phyloP scores from a whole-genome alignment of 2,329 filamentous ascomycete species.

The Pezicula neosporulosa region DNA sequence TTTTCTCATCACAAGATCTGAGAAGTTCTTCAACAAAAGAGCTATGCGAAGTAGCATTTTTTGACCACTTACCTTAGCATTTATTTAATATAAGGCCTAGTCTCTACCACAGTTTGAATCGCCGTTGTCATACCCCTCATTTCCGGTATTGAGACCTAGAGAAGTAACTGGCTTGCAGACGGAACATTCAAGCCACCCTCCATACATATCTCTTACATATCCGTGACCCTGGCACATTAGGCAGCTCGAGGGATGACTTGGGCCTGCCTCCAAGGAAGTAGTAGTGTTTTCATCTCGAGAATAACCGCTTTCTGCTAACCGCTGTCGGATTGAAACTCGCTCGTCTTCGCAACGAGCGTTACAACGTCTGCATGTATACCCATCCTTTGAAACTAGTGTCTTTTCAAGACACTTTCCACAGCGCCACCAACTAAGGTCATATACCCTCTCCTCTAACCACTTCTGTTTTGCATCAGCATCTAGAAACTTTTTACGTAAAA shows the following conservation, averaged over 20 bases:
- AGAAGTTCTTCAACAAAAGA: no score
- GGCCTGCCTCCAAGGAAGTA: no score
- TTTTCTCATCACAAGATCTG: no score
- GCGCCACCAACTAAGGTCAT: conserved; percentile 18
- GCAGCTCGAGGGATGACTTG: background rate
- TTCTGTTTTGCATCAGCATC: conserved; percentile 6
- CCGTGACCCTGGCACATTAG: background rate
- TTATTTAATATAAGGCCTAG: no score
- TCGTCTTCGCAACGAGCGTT: conserved; percentile 18
- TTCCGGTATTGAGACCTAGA: no score
- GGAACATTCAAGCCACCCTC: background rate
- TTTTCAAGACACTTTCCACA: conserved; percentile 23
- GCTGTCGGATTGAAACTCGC: conserved; percentile 7
- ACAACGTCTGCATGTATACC: conserved; percentile 19
- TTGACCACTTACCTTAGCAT: no score
- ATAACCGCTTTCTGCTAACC: background rate
- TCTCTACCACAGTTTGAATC: background rate
- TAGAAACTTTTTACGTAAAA: conserved; percentile 14
- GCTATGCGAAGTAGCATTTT: no score
- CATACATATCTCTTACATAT: background rate
- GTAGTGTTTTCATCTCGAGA: background rate
- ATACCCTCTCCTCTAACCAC: conserved; percentile 20
- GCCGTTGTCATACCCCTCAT: background rate
- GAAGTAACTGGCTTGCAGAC: background rate
- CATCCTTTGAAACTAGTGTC: conserved; percentile 9